These are phyloP conservation scores for Metarhizium sp. DNA, from an alignment of 2,329 filamentous ascomycete genomes.

Conservation along the genomic window DNA sequence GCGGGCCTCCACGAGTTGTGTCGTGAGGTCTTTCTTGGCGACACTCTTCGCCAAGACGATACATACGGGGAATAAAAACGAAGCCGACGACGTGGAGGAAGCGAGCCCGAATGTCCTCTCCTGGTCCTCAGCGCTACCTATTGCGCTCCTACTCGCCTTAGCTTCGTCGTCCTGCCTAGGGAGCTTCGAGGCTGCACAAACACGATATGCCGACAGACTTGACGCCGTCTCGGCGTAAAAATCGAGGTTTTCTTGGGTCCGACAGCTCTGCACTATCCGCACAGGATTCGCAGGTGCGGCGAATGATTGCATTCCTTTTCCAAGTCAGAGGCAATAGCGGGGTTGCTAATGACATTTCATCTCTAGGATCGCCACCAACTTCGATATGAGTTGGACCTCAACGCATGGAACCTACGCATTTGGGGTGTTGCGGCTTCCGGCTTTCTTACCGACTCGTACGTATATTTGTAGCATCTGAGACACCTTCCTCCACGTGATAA, in stretches of 20 bases:
- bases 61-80: no score
- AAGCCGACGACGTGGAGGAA: not conserved
- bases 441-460: slow-evolving; percentile 44
- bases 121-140: not conserved
- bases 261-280: slow-evolving; percentile 41
- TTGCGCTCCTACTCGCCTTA: not conserved
- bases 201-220: slow-evolving; percentile 20
- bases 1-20: not conserved
- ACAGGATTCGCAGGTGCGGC: slow-evolving; percentile 36
- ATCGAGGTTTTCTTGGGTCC: slow-evolving; percentile 40
- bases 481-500: not conserved
- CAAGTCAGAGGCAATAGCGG: not conserved
- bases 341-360: slow-evolving; percentile 4
- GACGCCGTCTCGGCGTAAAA: slow-evolving; percentile 22
- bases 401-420: slow-evolving; percentile 44
- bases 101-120: not conserved
- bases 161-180: not conserved
- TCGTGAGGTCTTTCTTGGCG: not conserved
- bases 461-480: slow-evolving; percentile 5
- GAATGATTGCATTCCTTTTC: not conserved
- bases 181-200: not conserved
- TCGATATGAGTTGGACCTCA: slow-evolving; percentile 43
- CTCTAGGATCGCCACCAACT: slow-evolving; percentile 40
- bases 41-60: not conserved
- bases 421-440: slow-evolving; percentile 47